Evolutionary conservation across 1,284 basidiomycete species (phyloP).

Genomic region (Neolentinus lepideus): DNA sequence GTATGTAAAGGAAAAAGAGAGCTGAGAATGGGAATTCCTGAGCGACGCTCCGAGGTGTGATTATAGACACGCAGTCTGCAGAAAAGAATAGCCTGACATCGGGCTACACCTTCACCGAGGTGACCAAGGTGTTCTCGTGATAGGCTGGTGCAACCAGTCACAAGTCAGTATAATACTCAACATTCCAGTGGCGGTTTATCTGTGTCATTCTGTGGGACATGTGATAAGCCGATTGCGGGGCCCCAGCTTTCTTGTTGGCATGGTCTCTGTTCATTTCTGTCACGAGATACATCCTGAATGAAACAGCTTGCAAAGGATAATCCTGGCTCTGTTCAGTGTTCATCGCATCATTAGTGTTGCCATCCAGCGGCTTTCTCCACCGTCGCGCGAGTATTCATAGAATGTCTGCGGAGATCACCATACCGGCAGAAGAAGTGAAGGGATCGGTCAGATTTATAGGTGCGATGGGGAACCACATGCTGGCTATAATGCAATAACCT

Average conservation of each 20-base stretch:
- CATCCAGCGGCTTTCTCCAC: too few species aligned
- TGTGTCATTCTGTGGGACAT: neutral
- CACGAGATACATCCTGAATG: too few species aligned
- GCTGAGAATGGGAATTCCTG: neutral
- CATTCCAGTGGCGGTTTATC: neutral
- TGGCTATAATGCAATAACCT: neutral
- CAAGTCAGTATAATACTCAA: too few species aligned
- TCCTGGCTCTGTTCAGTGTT: too few species aligned
- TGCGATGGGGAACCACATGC: conserved; percentile 8
- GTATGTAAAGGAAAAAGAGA: neutral
- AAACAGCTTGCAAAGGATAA: too few species aligned
- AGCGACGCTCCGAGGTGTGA: neutral
- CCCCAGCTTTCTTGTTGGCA: neutral
- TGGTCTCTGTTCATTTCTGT: neutral
- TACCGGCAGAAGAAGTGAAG: conserved; percentile 6
- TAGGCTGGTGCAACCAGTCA: neutral
- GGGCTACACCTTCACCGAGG: neutral
- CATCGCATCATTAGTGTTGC: too few species aligned
- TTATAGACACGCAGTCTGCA: neutral
- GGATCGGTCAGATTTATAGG: conserved; percentile 30
- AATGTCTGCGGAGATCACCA: neutral
- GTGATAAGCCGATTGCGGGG: neutral
- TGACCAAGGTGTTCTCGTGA: neutral
- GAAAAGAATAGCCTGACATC: conserved; percentile 1
- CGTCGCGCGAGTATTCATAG: neutral